Evolutionary conservation across 78 protist genomes (phyloP), one percentile per base, ranked within the genome.

Genomic region (Dictyostelium brefeldianum): DNA sequence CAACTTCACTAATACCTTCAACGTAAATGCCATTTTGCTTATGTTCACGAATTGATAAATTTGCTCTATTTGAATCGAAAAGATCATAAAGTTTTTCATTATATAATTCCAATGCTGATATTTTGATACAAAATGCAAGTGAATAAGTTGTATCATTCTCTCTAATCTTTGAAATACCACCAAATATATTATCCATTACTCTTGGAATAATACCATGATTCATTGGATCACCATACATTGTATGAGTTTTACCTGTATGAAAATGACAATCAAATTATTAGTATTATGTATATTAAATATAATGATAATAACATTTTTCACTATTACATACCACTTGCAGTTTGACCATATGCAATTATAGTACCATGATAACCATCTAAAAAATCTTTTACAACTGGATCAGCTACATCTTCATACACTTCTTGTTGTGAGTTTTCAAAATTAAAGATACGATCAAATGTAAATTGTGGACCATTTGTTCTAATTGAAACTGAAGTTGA

Each of bases 281-380:
- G 56, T 9, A n/a, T n/a, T n/a, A n/a, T n/a, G n/a, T n/a, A n/a
- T n/a, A n/a, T n/a, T n/a, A n/a, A n/a, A n/a, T n/a, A n/a, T n/a
- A n/a, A n/a, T n/a, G n/a, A n/a, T n/a, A n/a, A n/a, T n/a, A n/a
- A n/a, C n/a, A n/a, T n/a, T n/a, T n/a, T n/a, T n/a, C n/a, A n/a
- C n/a, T 59, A 25, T 18, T 22, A 67, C 75, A 31, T 15, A 67
- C 98, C 98, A 17, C 91, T 59, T n/a, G 94, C 83, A 17, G 98
- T 97, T 71, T 96, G 97, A 15, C 97, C 95, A 81, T 96, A 96
- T 36, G 97, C 96, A 15, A 96, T 69, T 20, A 96, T 89, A 6
- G 97, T 93, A 41, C 96, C 83, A 77, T 87, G 67, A 51, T 87
- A 87, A 29, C 93, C 93, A 87, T 87, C 96, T 41, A 79, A 48